These are phyloP conservation scores for Kwoniella dejecticola DNA, from an alignment of 768 basidiomycete genomes.

Conservation along the genomic window DNA sequence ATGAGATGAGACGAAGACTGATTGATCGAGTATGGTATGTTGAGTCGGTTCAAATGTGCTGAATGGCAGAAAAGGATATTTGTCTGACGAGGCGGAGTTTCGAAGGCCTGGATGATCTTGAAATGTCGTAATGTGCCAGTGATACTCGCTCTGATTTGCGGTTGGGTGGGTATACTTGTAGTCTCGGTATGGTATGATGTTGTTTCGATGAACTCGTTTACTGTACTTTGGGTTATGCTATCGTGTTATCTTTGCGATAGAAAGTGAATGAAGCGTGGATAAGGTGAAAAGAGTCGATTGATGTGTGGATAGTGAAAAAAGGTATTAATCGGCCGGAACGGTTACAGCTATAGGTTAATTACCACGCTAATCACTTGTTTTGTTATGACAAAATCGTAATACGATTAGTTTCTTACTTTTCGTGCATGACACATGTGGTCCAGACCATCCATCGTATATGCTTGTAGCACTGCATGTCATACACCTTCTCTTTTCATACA, in stretches of 20 bases:
- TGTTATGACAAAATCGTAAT: too few relatives aligned
- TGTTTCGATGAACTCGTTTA: neutral
- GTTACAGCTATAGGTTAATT: constrained; percentile 4
- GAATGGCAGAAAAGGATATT: neutral
- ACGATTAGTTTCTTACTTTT: too few relatives aligned
- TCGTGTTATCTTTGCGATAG: neutral
- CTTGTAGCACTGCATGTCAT: too few relatives aligned
- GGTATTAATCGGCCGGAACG: constrained; percentile 13
- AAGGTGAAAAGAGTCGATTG: neutral
- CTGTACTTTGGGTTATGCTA: neutral
- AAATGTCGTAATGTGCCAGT: constrained; percentile 4
- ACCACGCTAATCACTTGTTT: neutral
- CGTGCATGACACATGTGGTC: too few relatives aligned
- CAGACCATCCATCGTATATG: too few relatives aligned
- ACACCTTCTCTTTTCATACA: too few relatives aligned
- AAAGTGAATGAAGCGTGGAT: neutral
- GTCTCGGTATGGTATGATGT: too few relatives aligned
- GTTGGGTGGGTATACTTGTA: too few relatives aligned
- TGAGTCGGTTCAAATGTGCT: neutral
- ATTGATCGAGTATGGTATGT: neutral
- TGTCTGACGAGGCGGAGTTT: neutral
- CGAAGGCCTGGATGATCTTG: neutral
- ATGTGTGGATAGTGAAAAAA: neutral
- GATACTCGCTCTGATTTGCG: too few relatives aligned
- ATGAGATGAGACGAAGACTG: neutral